Evolutionary conservation across 495 filamentous ascomycete genomes (phyloP), one percentile per base, ranked within the genome.

Genomic region (Hyaloscypha finlandica): DNA sequence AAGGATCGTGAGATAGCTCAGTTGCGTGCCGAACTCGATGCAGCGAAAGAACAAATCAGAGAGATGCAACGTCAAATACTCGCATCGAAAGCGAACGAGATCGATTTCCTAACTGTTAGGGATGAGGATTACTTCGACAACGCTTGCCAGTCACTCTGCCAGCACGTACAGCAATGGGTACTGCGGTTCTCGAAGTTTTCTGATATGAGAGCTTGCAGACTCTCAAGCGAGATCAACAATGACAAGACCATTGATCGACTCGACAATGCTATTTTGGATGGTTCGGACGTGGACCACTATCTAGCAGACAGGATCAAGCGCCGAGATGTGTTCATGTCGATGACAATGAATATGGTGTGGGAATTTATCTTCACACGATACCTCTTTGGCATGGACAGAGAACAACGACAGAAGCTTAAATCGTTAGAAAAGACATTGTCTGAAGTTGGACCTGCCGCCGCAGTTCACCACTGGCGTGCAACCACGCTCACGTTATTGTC

Each of bases 331-430:
- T 96, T 98, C 80, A 97, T 97, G 91, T 93, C 92, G 30, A 91
- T 98, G 70, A 89, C 93, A 68, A 98, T 97, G 93, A 93, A 88
- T 54, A 96, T 99, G 92, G 87, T 98, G 42, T 97, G 93, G 92
- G 94, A 98, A 75, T 97, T 91, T 73, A 88, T 99, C 74, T 99
- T 99, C 77, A 96, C 93, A 12, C 89, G 96, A 64, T 99, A 98
- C 74, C 87, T 99, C 42, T 98, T 99, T 74, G 95, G 96, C 68
- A 95, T 98, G 92, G 94, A 97, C 78, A 86, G 93, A 60, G 95
- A 97, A 74, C 94, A 99, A 74, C 90, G 96, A 31, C 94, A 98
- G 77, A 97, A 96, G 74, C 90, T 99, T 74, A 96, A 98, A 79
- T 86, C 86, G 8, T 86, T 98, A 19, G 95, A 99, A 79, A 96